Base-by-base conservation (phyloP, 139 green algal genomes). In the Tetradesmus obliquus region DNA sequence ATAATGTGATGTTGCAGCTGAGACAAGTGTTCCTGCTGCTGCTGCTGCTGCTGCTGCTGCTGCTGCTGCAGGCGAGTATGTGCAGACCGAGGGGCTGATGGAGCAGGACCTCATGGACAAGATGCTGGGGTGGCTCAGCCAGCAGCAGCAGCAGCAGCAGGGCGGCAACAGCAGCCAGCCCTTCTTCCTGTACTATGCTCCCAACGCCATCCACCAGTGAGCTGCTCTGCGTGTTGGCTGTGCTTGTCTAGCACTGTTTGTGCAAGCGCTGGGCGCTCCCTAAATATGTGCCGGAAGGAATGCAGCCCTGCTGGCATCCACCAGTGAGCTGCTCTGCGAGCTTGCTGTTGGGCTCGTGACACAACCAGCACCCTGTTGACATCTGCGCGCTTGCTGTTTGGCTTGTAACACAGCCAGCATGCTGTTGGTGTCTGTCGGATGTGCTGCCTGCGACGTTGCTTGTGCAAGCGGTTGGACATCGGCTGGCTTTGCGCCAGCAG, bases 111-210 rank as follows among this genome's bases (percentile, higher is more conserved):
- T 91, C 10, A 87, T 91, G 79, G 88, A 91, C 79, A 88, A 83
- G 58, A 71, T 91, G 79, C 13, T 91, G 74, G 87, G 72, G 1
- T 91, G 57, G 22, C 74, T 91, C 13, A 19, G 66, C 15, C 5
- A 84, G 22, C 72, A 90, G 66, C n/a, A 88, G 83, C 80, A 85
- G 51, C 17, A 24, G 51, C 80, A 85, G 45, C 80, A 76, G 5
- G 51, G 1, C 81, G 20, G 54, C 81, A 54, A 69, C 76, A 86
- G 60, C 74, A 79, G 8, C 10, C 55, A 87, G 32, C 88, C 88
- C 1, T 91, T 91, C 88, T 91, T 82, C 80, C 0, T 91, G 32
- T 91, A 91, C 79, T 91, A 91, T 8, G 88, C 88, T 45, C 79
- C 79, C 45, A 81, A 88, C 24, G 79, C 88, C 62, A 87, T 87